These are phyloP conservation scores for Magnaporthiopsis incrustans DNA, from an alignment of 2,329 filamentous ascomycete genomes.

Conservation along the genomic window DNA sequence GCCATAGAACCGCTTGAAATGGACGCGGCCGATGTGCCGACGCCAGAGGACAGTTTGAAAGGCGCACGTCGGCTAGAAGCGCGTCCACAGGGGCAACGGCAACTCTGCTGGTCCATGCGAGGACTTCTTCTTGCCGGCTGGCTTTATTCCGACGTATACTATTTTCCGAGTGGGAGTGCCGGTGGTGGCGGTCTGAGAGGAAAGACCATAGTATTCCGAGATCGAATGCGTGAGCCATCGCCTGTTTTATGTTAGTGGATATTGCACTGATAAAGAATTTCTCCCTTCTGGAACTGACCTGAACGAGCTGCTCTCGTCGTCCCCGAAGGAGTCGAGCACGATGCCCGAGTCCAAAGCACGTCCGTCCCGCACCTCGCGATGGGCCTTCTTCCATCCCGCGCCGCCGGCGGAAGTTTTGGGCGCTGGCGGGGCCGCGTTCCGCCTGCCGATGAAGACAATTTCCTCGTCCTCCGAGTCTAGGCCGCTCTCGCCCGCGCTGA, in stretches of 20 bases:
- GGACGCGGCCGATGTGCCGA: too few species aligned
- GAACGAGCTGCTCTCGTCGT: constrained; percentile 71
- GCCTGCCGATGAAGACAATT: constrained; percentile 80
- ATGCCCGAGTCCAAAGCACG: constrained; percentile 51
- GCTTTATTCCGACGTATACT: constrained; percentile 72
- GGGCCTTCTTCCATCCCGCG: constrained; percentile 37
- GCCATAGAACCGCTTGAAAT: neutral
- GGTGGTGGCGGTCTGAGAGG: constrained; percentile 71
- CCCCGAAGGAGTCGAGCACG: constrained; percentile 72
- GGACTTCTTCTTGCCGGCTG: constrained; percentile 21
- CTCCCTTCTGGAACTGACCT: constrained; percentile 49
- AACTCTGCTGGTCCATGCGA: constrained; percentile 28
- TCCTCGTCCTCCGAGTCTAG: constrained; percentile 60
- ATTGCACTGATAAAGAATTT: neutral
- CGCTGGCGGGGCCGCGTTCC: constrained; percentile 35
- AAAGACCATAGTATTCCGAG: constrained; percentile 82
- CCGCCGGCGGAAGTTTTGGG: constrained; percentile 26
- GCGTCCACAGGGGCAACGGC: constrained; percentile 57
- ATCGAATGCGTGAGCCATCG: constrained; percentile 92
- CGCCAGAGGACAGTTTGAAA: neutral
- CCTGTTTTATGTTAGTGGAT: constrained; percentile 32
- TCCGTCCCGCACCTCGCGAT: constrained; percentile 47
- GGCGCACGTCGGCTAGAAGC: constrained; percentile 18
- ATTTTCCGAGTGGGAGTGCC: constrained; percentile 65
- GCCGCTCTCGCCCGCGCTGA: constrained; percentile 21